Evolutionary conservation across 257 asterid genomes (phyloP), one percentile per base, ranked within the genome.

Genomic region (Voacanga thouarsii): DNA sequence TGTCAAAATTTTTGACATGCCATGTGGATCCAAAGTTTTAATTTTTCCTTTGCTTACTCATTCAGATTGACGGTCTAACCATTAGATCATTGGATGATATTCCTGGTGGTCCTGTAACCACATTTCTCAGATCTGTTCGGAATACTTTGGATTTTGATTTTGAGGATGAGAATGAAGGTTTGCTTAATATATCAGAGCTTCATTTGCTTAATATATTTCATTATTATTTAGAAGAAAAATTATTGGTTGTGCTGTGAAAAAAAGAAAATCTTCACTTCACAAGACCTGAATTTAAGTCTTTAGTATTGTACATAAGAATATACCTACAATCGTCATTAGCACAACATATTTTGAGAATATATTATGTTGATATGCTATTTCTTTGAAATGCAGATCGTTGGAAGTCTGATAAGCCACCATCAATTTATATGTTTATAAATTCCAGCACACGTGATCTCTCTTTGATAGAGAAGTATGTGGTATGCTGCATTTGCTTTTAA

Each of bases 121-220:
- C 84, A 44, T 93, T 95, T 84, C 86, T 93, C 88, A 89, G 94
- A 85, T 95, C 99, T 77, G 56, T 95, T 45, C 80, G 89, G 66
- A 89, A 89, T 85, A 90, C 97, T 41, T 74, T 95, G 89, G 99
- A 95, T 84, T 95, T 95, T 44, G 99, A 95, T 88, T 95, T 87
- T 81, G 92, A 74, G 39, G 97, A 95, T 84, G 97, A 95, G 82
- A 93, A 93, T 87, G 99, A 95, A 93, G 99, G 99, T 95, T 78
- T 65, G 86, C 82, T 75, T 1, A 43, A 53, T 65, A 53, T 65
- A 30, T 64, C 28, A 4, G 14, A 24, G 23, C 45, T 21, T 6
- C 51, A 43, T 30, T 24, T 39, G 53, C 18, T 53, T 68, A 28
- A 11, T 61, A 41, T 12, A 75, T 76, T 50, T 65, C 2, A 53